These are phyloP conservation scores for Pestalotiopsis sp. DNA, from an alignment of 2,329 filamentous ascomycete genomes.

Conservation along the genomic window DNA sequence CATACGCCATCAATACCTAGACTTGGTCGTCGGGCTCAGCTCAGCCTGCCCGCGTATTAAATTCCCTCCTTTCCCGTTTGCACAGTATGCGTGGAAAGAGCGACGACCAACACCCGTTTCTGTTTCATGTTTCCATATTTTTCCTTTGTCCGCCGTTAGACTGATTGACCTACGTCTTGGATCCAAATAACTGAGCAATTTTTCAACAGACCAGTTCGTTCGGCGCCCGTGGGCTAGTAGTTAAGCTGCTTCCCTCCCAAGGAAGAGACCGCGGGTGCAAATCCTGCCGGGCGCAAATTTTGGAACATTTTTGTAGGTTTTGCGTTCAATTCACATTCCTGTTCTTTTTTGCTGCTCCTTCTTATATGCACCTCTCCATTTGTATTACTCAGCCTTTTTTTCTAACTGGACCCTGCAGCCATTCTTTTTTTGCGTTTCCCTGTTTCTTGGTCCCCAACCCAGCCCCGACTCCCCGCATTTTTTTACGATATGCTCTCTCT, in stretches of 20 bases:
- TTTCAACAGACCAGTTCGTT: background rate
- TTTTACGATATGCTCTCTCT: background rate
- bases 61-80: too few relatives aligned
- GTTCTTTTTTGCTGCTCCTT: background rate
- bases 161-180: background rate
- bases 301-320: conserved; percentile 10
- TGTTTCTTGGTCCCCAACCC: too few relatives aligned
- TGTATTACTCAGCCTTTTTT: too few relatives aligned
- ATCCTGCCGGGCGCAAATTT: conserved; percentile 29
- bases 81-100: too few relatives aligned
- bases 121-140: background rate
- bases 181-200: background rate
- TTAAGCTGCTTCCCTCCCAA: conserved; percentile 32
- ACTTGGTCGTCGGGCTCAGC: too few relatives aligned
- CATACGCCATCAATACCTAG: too few relatives aligned
- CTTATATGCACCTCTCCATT: background rate
- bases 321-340: background rate
- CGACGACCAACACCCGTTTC: background rate
- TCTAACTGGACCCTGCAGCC: too few relatives aligned
- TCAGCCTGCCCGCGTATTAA: too few relatives aligned
- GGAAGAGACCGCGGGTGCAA: conserved; percentile 27
- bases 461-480: background rate
- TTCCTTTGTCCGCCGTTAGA: background rate
- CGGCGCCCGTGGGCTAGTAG: conserved; percentile 29
- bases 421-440: too few relatives aligned